Evolutionary conservation across 805 yeast genomes (phyloP), one percentile per base, ranked within the genome.

Genomic region (Saccharomycopsis sp.): DNA sequence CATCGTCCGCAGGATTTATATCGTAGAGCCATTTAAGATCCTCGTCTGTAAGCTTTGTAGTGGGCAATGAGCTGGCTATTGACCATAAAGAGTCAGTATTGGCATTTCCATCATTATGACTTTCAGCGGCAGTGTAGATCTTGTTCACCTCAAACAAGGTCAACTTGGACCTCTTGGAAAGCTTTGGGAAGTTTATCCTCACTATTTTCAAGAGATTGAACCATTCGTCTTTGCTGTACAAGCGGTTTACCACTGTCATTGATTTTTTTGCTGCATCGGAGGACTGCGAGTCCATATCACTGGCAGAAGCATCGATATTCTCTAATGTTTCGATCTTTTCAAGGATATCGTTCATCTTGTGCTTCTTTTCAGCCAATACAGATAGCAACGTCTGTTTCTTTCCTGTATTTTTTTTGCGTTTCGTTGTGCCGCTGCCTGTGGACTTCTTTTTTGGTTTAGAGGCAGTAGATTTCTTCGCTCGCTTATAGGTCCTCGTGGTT

Each of bases 171-270:
- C 55, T 52, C 34, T 60, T 61, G 1, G 72, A 68, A 9, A 69
- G 58, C 20, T 62, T 58, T 1, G 71, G 71, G 34, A 69, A 65
- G 16, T 60, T 64, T 2, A 57, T 29, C 52, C 61, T 60, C 34
- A 70, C 65, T 14, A 57, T 62, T 34, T 60, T 56, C 40, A 67
- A 51, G 12, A 68, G 67, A 14, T 64, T 55, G 14, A 57, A 41
- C 73, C 73, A 70, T 57, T 70, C 73, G 9, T 64, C 66, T 53
- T 64, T 65, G 3, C 66, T 52, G 44, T 70, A 70, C 1, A 70
- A 51, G 14, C 67, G 57, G 21, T 58, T 63, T 23, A 63, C 51
- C 8, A 63, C 65, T 2, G 34, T 51, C 2, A 48, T 53, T 16
- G 23, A 21, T 20, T 40, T 18, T 9, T 51, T 44, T 5, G 48